Evolutionary conservation across 1,284 basidiomycete species (phyloP), one percentile per base, ranked within the genome.

Genomic region (Phylloboletellus chloephorus): DNA sequence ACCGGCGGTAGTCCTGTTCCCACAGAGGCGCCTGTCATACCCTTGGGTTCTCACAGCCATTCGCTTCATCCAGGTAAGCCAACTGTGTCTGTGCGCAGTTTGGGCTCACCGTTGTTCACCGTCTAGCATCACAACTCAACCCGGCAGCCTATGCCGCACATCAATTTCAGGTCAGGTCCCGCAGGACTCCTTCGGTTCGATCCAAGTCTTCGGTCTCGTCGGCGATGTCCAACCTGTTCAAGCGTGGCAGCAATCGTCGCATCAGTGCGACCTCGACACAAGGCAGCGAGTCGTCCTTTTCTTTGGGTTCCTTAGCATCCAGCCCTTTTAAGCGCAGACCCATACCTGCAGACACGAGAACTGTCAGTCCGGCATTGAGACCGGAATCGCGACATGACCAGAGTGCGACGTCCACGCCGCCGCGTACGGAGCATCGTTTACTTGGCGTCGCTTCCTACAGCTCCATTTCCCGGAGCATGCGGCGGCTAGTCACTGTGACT

Each of bases 151-250:
- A 70, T 22, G 65, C 68, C 17, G 59, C 73, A 13, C 74, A 73
- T 28, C 73, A 73, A 48, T 76, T 75, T 53, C 69, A 71, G 46
- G 62, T 71, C 37, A 73, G 74, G 43, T 53, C 73, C 31, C 62
- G 64, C 11, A 72, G 76, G 25, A 63, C 81, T 4, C 69, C 77
- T 13, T 85, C 83, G 7, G 58, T 82, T 16, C 67, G 67, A 39
- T 83, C 82, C 26, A 79, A 72, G 53, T 62, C 64, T 31, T 85
- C 83, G 0, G 67, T 78, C 17, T 67, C 73, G 12, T 81, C 82
- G 25, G 70, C 71, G 1, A 65, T 86, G 31, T 70, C 79, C 25
- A 74, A 71, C 39, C 59, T 86, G 23, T 69, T 87, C 44, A 74
- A 73, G 20, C 73, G 79, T 26, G 72, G 72, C 12, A 72, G 34